These are phyloP conservation scores for Magnusiomyces sp. DNA, from an alignment of 1,139 yeast species.

Conservation along the genomic window DNA sequence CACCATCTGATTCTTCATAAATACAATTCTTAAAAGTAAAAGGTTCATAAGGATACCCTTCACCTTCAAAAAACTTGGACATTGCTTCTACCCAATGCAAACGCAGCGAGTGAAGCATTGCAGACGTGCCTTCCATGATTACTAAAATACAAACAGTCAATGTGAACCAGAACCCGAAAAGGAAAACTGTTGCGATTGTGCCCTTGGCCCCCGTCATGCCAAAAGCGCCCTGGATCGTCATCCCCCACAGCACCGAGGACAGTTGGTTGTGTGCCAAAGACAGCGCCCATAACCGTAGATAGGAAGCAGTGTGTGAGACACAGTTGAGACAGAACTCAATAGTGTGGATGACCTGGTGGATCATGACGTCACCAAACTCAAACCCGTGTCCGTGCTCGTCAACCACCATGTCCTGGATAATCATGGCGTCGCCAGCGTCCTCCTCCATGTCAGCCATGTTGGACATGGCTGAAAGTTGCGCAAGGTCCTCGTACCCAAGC, in stretches of 20 bases:
- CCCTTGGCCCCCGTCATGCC: constrained; percentile 64
- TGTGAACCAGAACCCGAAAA: constrained; percentile 93
- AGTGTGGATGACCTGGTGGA: constrained; percentile 96
- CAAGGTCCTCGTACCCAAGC: constrained; percentile 18
- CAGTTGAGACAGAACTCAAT: constrained; percentile 96
- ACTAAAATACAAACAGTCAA: constrained; percentile 87
- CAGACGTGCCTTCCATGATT: constrained; percentile 97
- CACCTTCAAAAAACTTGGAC: constrained; percentile 97
- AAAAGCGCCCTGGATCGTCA: constrained; percentile 86
- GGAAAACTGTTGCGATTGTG: constrained; percentile 57
- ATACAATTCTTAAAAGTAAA: constrained; percentile 43
- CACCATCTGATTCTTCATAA: not conserved
- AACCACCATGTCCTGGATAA: constrained; percentile 15
- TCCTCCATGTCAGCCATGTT: constrained; percentile 28
- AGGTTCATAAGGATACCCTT: constrained; percentile 83
- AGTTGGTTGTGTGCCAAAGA: constrained; percentile 96
- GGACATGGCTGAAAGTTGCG: constrained; percentile 18
- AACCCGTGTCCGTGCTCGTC: constrained; percentile 38
- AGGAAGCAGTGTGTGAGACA: constrained; percentile 97
- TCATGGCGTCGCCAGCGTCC: constrained; percentile 25
- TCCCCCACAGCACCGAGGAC: constrained; percentile 88
- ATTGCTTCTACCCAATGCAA: constrained; percentile 99
- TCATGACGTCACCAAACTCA: constrained; percentile 86
- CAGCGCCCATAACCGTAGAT: constrained; percentile 92
- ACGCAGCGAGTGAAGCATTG: constrained; percentile 95